These are phyloP conservation scores for Phlegmacium glaucopus DNA, from an alignment of 768 basidiomycete genomes.

Conservation along the genomic window DNA sequence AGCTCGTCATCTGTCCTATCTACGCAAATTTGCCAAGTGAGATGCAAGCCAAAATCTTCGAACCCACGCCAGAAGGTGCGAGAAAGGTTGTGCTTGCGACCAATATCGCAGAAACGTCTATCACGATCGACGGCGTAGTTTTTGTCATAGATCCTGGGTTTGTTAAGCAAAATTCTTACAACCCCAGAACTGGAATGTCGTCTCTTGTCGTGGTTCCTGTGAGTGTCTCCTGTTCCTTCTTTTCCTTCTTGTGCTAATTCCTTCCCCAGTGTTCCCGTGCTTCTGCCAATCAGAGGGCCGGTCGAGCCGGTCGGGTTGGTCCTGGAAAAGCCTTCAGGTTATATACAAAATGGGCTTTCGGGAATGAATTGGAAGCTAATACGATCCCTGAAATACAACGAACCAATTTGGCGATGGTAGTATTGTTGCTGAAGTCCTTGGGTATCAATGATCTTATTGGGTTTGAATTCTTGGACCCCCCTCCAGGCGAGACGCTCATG, in stretches of 20 bases:
- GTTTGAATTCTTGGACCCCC: constrained; percentile 98
- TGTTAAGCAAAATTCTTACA: constrained; percentile 99
- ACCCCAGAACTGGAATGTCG: constrained; percentile 98
- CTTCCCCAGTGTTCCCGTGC: constrained; percentile 82
- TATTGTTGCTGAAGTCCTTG: constrained; percentile 90
- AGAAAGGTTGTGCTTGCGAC: constrained; percentile 98
- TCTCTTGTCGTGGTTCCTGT: constrained; percentile 95
- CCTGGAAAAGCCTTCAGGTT: constrained; percentile 98
- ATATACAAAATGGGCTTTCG: constrained; percentile 97
- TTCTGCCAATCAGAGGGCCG: constrained; percentile 95
- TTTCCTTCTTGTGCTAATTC: neutral
- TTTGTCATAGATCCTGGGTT: constrained; percentile 99
- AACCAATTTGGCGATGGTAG: constrained; percentile 96
- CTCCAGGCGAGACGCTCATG: constrained; percentile 97
- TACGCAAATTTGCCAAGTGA: constrained; percentile 99
- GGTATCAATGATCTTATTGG: constrained; percentile 98
- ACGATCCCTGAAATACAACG: constrained; percentile 98
- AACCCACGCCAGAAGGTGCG: constrained; percentile 95
- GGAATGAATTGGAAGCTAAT: constrained; percentile 94
- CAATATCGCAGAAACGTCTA: constrained; percentile 99
- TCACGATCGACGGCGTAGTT: constrained; percentile 98
- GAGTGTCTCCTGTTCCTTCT: constrained; percentile 25
- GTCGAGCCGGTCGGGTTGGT: constrained; percentile 95
- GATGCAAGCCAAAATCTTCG: constrained; percentile 99
- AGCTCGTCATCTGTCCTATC: constrained; percentile 94